Base-by-base conservation (phyloP, 345 rosid species). In the Cardamine resedifolia region DNA sequence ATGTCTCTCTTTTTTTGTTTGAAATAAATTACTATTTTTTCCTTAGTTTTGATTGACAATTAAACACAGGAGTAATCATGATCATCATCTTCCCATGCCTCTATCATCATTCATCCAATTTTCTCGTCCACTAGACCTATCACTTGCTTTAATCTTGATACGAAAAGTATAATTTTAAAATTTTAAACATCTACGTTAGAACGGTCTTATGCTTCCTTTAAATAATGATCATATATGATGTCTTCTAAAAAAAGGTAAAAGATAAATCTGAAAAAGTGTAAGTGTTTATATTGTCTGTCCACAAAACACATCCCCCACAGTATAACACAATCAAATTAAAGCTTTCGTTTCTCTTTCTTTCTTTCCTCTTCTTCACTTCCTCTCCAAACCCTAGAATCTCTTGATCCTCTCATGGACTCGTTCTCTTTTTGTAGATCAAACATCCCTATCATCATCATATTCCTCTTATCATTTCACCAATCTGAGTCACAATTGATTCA, bases 401-500 rank as follows among this genome's bases (percentile, higher is more conserved):
- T 55, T 26, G 48, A 16, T 75, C 57, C 58, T 71, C 68, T 71
- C 48, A 71, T 77, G 80, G 68, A 71, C 11, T 66, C 77, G 16
- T 58, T 71, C 39, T 76, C 28, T 27, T 62, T 57, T 47, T 70
- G 28, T 16, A 47, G 30, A 67, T 67, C 39, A 47, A 53, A 21
- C 12, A 56, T 64, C 6, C 21, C 21, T 12, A 28, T 51, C 12
- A 64, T 47, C 39, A 67, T 50, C 50, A 71, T 34, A 48, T 62
- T 77, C 71, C 68, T 59, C 68, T 50, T 70, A 58, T 71, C 73
- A 58, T 44, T 43, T n/a, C 60, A 77, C 77, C 55, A 74, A 75
- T 57, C 79, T 36, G 55, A 73, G 36, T 72, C 86, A 49, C 84
- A 87, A 71, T 77, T 64, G 28, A 85, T 88, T 74, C 83, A 77